These are phyloP conservation scores for Boletus patriciae DNA, from an alignment of 768 basidiomycete species.

Conservation along the genomic window DNA sequence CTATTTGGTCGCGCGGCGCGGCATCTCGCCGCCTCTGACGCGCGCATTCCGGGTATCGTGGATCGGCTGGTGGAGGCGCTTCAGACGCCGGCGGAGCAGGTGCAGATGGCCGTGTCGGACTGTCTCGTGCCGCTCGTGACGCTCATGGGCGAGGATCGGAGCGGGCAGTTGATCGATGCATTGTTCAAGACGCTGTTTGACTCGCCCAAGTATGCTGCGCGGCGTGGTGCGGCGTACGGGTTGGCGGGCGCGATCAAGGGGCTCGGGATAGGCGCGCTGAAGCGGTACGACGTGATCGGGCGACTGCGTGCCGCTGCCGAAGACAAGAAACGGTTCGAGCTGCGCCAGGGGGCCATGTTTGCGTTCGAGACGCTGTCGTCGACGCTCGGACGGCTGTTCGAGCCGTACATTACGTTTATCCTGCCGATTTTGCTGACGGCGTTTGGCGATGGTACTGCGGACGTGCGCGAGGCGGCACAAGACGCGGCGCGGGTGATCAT, in stretches of 20 bases:
- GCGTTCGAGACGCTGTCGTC: constrained; percentile 89
- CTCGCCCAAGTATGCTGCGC: constrained; percentile 82
- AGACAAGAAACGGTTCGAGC: constrained; percentile 86
- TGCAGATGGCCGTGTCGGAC: constrained; percentile 94
- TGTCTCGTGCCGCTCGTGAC: constrained; percentile 87
- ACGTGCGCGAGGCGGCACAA: constrained; percentile 91
- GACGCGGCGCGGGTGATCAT: constrained; percentile 94
- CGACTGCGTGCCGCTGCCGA: constrained; percentile 75
- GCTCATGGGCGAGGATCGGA: constrained; percentile 50
- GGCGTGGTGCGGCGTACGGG: constrained; percentile 98
- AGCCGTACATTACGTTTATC: constrained; percentile 85
- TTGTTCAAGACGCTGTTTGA: constrained; percentile 77
- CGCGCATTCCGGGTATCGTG: constrained; percentile 77
- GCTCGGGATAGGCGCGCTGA: constrained; percentile 81
- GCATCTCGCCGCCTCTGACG: constrained; percentile 76
- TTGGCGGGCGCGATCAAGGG: constrained; percentile 91
- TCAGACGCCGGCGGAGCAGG: constrained; percentile 92
- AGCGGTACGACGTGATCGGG: constrained; percentile 75
- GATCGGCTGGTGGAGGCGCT: constrained; percentile 85
- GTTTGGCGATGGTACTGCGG: constrained; percentile 83
- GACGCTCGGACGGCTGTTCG: constrained; percentile 86
- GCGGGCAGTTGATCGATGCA: constrained; percentile 62
- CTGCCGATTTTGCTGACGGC: constrained; percentile 79
- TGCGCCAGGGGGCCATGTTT: constrained; percentile 93
- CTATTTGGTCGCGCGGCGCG: constrained; percentile 90